These are phyloP conservation scores for Colletotrichum gigasporum DNA, from an alignment of 2,329 filamentous ascomycete species.

Conservation along the genomic window DNA sequence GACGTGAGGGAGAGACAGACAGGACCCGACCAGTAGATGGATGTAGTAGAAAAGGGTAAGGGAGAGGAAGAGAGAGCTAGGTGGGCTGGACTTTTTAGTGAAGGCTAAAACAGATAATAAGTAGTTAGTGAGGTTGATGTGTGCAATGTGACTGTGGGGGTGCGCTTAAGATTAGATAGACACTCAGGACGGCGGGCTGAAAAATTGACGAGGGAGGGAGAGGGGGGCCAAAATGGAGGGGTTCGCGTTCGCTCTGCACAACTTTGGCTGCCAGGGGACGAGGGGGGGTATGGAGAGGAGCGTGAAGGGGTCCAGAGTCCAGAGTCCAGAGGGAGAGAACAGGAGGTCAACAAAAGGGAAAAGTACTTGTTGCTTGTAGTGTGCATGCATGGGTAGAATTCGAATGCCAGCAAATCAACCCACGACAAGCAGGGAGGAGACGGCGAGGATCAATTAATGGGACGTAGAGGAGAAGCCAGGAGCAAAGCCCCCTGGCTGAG, in stretches of 20 bases:
- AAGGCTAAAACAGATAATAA: constrained; percentile 25
- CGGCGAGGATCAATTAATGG: not conserved
- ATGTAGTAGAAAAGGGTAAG: not conserved
- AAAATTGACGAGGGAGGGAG: constrained; percentile 5
- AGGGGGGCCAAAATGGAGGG: constrained; percentile 19
- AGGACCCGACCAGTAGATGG: not conserved
- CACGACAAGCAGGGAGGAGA: not conserved
- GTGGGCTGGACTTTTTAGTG: constrained; percentile 26
- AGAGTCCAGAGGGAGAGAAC: constrained; percentile 1
- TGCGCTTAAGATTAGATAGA: constrained; percentile 24
- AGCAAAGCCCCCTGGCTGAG: constrained; percentile 1
- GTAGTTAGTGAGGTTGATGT: constrained; percentile 26
- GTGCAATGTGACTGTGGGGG: constrained; percentile 27
- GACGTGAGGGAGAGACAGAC: constrained; percentile 9
- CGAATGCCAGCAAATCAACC: not conserved
- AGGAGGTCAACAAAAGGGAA: constrained; percentile 1
- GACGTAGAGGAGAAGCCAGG: not conserved
- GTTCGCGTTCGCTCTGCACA: constrained; percentile 19
- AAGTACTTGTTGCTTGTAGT: not conserved
- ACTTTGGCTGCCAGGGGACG: not conserved
- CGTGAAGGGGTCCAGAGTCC: not conserved
- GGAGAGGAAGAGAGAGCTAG: constrained; percentile 4
- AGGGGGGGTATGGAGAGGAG: not conserved
- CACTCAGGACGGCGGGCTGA: constrained; percentile 8
- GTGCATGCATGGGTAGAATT: not conserved